Evolutionary conservation across 1,284 basidiomycete genomes (phyloP), one percentile per base, ranked within the genome.

Genomic region (Porogramme epimiltina): DNA sequence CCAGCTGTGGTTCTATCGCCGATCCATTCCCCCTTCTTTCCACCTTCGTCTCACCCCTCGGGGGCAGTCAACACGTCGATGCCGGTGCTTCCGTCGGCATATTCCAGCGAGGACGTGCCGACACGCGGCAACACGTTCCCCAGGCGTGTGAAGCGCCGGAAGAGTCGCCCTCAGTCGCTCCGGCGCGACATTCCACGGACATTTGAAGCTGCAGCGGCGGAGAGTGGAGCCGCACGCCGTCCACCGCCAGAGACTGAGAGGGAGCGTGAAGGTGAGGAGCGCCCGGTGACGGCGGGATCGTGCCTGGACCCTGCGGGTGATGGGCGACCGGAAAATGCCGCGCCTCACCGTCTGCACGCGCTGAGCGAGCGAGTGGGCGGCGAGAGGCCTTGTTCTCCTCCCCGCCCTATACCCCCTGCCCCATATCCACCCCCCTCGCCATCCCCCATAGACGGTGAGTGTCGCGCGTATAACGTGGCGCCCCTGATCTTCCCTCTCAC

Each of bases 351-450:
- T 28, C 28, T 40, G 55, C 63, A 59, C 54, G 64, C 54, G 59
- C 22, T 46, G 56, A 51, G 47, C 45, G 45, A 52, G 39, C 36
- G 47, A 45, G 36, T n/a, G n/a, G n/a, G n/a, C n/a, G n/a, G n/a
- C 42, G 56, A 47, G 52, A 24, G 51, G 31, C 62, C 59, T 63
- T 63, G 61, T 66, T 60, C 58, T 62, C 59, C 64, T 45, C 58
- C 61, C 57, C 60, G 50, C 55, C 45, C 49, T 62, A 62, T 62
- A 58, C 62, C 60, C 59, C 47, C 47, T 47, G 38, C 50, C 34
- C n/a, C 34, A 33, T 48, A 45, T 39, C 50, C 57, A 37, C 54
- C 52, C 49, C 41, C 55, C 47, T 60, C 59, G 56, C 52, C 49
- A 31, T 49, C 56, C 49, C 51, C 52, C 46, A 50, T 58, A 47